Conservation (phyloP, 2,329 filamentous ascomycete species). For the Venturia pyrina region DNA sequence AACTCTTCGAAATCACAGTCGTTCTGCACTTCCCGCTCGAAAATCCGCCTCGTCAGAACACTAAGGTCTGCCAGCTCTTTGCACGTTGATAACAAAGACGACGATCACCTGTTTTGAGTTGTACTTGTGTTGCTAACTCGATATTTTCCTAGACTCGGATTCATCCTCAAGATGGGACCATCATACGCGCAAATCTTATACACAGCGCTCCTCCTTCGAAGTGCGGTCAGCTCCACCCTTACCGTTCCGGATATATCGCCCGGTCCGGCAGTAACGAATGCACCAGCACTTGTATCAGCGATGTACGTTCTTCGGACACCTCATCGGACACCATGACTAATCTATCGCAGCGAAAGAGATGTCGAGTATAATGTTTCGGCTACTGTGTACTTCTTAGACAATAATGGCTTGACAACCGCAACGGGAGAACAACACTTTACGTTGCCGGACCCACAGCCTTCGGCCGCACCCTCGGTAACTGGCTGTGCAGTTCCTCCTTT, state of each 20-base stretch:
- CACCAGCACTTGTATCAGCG: not conserved
- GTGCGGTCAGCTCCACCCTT: not conserved
- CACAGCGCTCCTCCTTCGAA: not conserved
- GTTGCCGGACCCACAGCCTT: no score
- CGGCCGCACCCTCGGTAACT: no score
- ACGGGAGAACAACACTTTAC: no score
- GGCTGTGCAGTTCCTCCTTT: not conserved
- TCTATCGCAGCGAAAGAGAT: not conserved
- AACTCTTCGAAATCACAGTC: no score
- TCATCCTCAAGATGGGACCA: not conserved
- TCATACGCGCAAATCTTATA: not conserved
- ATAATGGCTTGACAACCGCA: not conserved
- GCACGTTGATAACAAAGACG: no score
- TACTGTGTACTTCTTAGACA: not conserved
- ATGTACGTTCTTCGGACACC: not conserved
- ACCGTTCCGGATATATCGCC: not conserved
- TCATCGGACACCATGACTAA: not conserved
- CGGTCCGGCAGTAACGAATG: not conserved
- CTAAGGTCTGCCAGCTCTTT: no score
- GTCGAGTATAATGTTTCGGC: not conserved
- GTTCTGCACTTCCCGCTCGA: no score
- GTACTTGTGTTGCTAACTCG: no score
- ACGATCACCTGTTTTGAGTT: no score
- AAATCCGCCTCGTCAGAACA: no score
- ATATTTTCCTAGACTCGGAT: not conserved